Conservation (phyloP, 2,329 filamentous ascomycete species). For the Xylaria arbuscula region DNA sequence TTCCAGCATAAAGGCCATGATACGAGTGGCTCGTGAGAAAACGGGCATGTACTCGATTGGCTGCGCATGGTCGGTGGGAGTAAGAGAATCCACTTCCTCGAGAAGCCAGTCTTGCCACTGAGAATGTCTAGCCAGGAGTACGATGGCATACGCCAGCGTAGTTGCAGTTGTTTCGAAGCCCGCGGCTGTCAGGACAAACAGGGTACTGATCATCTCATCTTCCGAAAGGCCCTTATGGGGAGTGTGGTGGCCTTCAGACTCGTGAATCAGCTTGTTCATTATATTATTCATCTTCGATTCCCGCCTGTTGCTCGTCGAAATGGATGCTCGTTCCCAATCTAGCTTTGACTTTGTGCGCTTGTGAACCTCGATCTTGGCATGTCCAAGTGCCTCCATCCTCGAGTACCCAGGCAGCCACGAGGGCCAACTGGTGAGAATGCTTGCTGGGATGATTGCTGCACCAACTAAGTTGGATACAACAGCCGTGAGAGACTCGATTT, state of each 20-base stretch:
- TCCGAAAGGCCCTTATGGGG: conserved; percentile 8
- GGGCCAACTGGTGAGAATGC: conserved; percentile 4
- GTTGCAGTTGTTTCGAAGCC: conserved; percentile 18
- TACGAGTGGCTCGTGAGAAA: conserved; percentile 11
- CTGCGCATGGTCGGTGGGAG: conserved; percentile 1
- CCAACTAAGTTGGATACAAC: conserved; percentile 11
- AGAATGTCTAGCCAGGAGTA: conserved; percentile 12
- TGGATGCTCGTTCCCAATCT: background rate
- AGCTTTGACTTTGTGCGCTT: conserved; percentile 17
- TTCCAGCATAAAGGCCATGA: conserved; percentile 17
- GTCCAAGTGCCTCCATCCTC: conserved; percentile 10
- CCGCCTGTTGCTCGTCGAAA: background rate
- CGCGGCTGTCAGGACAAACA: conserved; percentile 12
- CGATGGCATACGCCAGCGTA: conserved; percentile 10
- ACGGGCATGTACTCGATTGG: background rate
- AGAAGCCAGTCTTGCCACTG: conserved; percentile 17
- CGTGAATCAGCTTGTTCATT: conserved; percentile 8
- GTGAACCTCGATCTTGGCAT: conserved; percentile 12
- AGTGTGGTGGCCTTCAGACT: conserved; percentile 9
- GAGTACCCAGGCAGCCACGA: conserved; percentile 15
- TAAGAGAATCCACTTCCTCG: conserved; percentile 13
- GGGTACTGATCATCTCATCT: conserved; percentile 13
- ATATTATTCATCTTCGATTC: background rate
- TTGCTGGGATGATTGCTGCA: conserved; percentile 5
- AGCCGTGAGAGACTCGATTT: conserved; percentile 12